phyloP scores from a whole-genome alignment of 2,329 filamentous ascomycete genomes.

The Neonectria neomacrospora region DNA sequence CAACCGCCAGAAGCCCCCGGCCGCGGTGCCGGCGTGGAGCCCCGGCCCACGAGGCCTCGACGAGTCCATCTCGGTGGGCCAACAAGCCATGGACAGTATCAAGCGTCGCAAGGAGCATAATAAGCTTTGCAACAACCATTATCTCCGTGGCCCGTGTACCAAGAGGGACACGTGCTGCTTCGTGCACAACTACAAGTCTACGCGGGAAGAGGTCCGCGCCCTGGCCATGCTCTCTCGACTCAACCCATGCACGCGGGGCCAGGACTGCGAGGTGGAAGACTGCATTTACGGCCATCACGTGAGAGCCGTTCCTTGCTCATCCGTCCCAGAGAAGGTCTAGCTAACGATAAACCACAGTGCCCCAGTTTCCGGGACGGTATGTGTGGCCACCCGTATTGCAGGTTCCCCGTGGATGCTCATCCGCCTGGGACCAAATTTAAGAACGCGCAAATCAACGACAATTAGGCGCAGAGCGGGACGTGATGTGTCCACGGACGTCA shows the following conservation, averaged over 20 bases:
- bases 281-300: conserved; percentile 74
- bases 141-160: conserved; percentile 66
- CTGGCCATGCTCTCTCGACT: conserved; percentile 66
- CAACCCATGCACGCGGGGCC: conserved; percentile 67
- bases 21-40: conserved; percentile 58
- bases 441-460: conserved; percentile 49
- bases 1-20: conserved; percentile 16
- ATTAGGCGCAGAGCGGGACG: conserved; percentile 35
- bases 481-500: not conserved
- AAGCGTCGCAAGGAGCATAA: conserved; percentile 65
- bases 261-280: conserved; percentile 66
- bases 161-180: conserved; percentile 67
- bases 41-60: conserved; percentile 67
- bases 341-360: conserved; percentile 53
- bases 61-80: conserved; percentile 59
- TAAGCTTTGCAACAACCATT: conserved; percentile 72
- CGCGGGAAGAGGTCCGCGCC: conserved; percentile 64
- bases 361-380: conserved; percentile 62
- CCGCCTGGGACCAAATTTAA: conserved; percentile 67
- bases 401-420: conserved; percentile 64
- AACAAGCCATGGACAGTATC: conserved; percentile 61
- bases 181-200: conserved; percentile 65
- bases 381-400: conserved; percentile 66
- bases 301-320: conserved; percentile 21
- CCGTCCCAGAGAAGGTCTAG: not conserved